A percentile compares a stretch with the other conserved stretches of the same genome.
Conservation (phyloP, 495 filamentous ascomycete genomes). For the Schizothecium vesticola region DNA sequence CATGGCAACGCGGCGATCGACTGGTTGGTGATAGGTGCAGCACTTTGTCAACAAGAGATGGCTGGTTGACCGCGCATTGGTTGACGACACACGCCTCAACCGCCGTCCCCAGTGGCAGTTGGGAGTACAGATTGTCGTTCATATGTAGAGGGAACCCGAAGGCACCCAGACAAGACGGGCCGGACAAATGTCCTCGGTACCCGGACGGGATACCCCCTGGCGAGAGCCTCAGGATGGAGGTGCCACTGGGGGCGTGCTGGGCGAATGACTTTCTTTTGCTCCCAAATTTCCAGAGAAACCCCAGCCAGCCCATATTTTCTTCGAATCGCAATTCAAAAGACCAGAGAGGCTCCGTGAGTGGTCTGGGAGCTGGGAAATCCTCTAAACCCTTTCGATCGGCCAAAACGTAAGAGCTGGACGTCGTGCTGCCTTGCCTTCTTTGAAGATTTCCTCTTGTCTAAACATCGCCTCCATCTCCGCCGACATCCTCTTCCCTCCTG, state of each 20-base stretch:
- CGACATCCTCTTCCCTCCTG: background rate
- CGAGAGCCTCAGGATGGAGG: background rate
- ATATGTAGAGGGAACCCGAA: background rate
- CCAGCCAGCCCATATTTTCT: constrained; percentile 31
- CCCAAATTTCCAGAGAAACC: constrained; percentile 28
- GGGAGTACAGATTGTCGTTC: background rate
- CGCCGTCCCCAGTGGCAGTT: background rate
- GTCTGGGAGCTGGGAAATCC: constrained; percentile 21
- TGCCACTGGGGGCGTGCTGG: constrained; percentile 2
- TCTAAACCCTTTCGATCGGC: constrained; percentile 31
- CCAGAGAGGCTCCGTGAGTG: constrained; percentile 18
- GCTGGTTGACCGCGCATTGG: constrained; percentile 10
- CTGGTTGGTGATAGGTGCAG: constrained; percentile 17
- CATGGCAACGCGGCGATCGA: constrained; percentile 12
- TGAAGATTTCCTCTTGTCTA: constrained; percentile 16
- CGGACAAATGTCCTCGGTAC: background rate
- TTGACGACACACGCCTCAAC: constrained; percentile 6
- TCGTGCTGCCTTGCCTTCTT: constrained; percentile 12
- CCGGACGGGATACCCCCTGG: background rate
- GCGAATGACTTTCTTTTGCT: constrained; percentile 23
- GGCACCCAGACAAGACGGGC: background rate
- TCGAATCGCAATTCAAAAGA: constrained; percentile 24
- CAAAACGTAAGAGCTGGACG: constrained; percentile 16
- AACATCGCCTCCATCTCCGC: constrained; percentile 4
- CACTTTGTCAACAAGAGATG: constrained; percentile 18